Conservation (phyloP, 768 basidiomycete species). For the Naganishia randhawae region DNA sequence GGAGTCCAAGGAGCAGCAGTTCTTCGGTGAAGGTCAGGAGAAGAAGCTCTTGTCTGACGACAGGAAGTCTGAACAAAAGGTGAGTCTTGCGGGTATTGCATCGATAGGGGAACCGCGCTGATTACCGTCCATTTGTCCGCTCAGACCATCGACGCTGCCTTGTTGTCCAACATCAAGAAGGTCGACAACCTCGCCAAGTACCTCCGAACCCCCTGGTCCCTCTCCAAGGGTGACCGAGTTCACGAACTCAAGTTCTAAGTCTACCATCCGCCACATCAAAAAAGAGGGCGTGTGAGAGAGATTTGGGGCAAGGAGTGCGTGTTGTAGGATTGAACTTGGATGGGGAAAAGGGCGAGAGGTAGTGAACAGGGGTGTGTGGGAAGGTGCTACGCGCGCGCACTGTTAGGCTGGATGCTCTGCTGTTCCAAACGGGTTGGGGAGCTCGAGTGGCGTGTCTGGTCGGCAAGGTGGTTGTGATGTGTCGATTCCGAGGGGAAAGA, state of each 20-base stretch:
- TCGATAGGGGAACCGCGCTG: background rate
- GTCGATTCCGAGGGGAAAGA: background rate
- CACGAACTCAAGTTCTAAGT: slow-evolving; percentile 86
- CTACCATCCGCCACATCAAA: background rate
- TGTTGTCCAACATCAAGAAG: slow-evolving; percentile 83
- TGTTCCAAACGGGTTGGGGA: slow-evolving; percentile 20
- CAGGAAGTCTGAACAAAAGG: slow-evolving; percentile 88
- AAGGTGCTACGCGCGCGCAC: background rate
- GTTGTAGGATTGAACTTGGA: background rate
- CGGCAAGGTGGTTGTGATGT: slow-evolving; percentile 15
- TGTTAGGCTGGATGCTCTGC: background rate
- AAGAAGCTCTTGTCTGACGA: slow-evolving; percentile 81
- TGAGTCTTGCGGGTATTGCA: slow-evolving; percentile 54
- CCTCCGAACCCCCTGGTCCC: slow-evolving; percentile 83
- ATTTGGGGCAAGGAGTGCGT: background rate
- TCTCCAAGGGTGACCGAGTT: slow-evolving; percentile 95
- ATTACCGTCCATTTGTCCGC: background rate
- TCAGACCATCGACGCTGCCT: slow-evolving; percentile 52
- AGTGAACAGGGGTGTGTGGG: no score
- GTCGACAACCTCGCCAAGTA: slow-evolving; percentile 87
- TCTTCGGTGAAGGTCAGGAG: slow-evolving; percentile 88
- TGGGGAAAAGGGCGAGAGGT: background rate
- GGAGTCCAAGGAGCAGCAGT: slow-evolving; percentile 87
- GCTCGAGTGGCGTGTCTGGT: slow-evolving; percentile 11
- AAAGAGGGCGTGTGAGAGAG: background rate